phyloP scores from a whole-genome alignment of 495 filamentous ascomycete genomes.

The Tuber melanosporum region DNA sequence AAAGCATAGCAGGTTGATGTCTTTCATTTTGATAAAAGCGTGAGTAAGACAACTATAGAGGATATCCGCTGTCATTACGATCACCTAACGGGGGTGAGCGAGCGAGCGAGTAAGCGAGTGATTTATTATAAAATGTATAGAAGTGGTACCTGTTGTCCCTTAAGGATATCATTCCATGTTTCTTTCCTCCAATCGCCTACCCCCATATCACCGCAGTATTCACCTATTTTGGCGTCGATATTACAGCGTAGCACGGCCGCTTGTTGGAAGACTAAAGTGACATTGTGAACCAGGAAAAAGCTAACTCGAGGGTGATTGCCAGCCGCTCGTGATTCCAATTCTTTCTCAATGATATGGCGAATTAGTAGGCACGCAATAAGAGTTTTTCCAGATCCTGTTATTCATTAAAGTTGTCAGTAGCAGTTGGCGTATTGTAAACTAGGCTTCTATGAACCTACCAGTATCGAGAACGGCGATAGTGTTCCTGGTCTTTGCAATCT shows the following conservation, averaged over 20 bases:
- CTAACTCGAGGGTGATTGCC: conserved; percentile 60
- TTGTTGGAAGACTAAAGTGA: conserved; percentile 88
- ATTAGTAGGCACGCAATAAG: conserved; percentile 86
- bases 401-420: conserved; percentile 10
- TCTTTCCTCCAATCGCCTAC: conserved; percentile 59
- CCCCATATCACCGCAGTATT: conserved; percentile 69
- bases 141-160: conserved; percentile 53
- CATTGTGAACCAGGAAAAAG: conserved; percentile 86
- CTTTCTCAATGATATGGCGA: conserved; percentile 67
- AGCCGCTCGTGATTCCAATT: conserved; percentile 61
- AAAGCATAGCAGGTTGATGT: conserved; percentile 88
- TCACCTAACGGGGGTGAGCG: conserved; percentile 48
- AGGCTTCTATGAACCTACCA: conserved; percentile 47
- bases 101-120: neutral
- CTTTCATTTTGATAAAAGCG: conserved; percentile 70
- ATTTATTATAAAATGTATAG: neutral
- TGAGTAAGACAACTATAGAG: conserved; percentile 70
- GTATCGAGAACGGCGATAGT: conserved; percentile 95
- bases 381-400: conserved; percentile 85
- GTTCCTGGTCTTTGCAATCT: conserved; percentile 77
- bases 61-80: conserved; percentile 91
- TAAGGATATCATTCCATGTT: conserved; percentile 62
- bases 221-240: conserved; percentile 70
- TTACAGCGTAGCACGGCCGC: conserved; percentile 75
- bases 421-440: neutral